Percentiles rank a stretch among this genome's conserved stretches.
Conservation (phyloP, 1,139 yeast genomes). For the Komagataea norvegica region DNA sequence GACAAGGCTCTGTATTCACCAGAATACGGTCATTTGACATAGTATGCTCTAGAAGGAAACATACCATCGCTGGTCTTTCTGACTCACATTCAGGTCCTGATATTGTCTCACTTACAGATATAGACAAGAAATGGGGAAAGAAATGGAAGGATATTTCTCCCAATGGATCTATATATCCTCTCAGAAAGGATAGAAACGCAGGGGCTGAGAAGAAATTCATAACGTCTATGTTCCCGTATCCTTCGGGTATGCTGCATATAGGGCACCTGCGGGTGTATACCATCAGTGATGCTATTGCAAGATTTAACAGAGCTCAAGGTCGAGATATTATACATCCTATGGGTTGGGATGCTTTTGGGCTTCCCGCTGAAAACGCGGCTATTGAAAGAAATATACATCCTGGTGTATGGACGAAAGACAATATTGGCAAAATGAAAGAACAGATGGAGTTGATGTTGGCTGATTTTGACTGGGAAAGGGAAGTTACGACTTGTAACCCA, state of each 20-base stretch:
- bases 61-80: no score
- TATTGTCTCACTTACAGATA: slow-evolving; percentile 9
- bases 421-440: slow-evolving; percentile 75
- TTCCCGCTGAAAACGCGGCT: slow-evolving; percentile 98
- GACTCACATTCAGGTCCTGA: not conserved
- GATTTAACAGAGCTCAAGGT: slow-evolving; percentile 76
- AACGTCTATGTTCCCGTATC: slow-evolving; percentile 92
- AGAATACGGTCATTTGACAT: no score
- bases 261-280: slow-evolving; percentile 93
- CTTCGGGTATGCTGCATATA: slow-evolving; percentile 87
- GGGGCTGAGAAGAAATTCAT: slow-evolving; percentile 51
- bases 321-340: slow-evolving; percentile 84
- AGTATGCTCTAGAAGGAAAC: no score
- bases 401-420: slow-evolving; percentile 71
- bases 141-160: slow-evolving; percentile 45
- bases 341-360: slow-evolving; percentile 99
- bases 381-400: slow-evolving; percentile 80
- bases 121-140: slow-evolving; percentile 36
- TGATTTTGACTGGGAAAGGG: slow-evolving; percentile 92
- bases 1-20: no score
- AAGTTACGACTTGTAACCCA: slow-evolving; percentile 80
- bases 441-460: slow-evolving; percentile 78
- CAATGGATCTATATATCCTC: slow-evolving; percentile 41
- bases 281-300: slow-evolving; percentile 75
- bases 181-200: slow-evolving; percentile 20